Base-by-base conservation (phyloP, 1,284 basidiomycete species). In the Leccinum laetum region DNA sequence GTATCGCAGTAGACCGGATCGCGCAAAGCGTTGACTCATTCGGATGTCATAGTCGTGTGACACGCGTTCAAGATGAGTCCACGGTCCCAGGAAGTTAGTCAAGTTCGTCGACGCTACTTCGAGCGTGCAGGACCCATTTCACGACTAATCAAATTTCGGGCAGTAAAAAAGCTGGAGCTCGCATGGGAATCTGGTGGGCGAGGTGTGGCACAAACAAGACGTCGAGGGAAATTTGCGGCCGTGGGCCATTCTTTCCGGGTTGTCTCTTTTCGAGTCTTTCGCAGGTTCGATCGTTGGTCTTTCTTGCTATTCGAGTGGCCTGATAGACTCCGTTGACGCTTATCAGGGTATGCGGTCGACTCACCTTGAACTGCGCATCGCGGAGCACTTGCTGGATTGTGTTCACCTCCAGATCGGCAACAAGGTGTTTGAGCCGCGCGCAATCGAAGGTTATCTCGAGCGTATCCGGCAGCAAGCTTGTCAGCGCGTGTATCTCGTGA, bases 361-460 rank as follows among this genome's bases (percentile, higher is more conserved):
- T 7, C 81, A 86, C 29, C 82, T 96, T 11, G 94, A 96, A 74
- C 79, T 95, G 59, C 85, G 92, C 3, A 74, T 91, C 2, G 87
- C 85, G 21, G 82, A 86, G 60, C 94, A 96, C 75, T 82, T 81
- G 35, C 84, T 87, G 1, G 84, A 82, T 3, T 79, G 80, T 56
- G 72, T 92, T 26, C 81, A 82, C 66, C 75, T 86, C 16, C 83
- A 83, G 65, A 82, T 86, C 67, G 88, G 87, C 58, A 83, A 46
- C 59, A 77, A 78, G 53, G 71, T 93, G 14, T 76, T 83, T 18
- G 92, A 95, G 72, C 94, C 94, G 2, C 86, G 87, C 0, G 84
- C 86, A 1, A 79, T 95, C 57, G 94, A 96, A 77, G 94, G 94
- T 2, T 95, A 91, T 76, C 77, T 94, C 41, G 85, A 91, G 65